Percentiles rank a stretch among this genome's conserved stretches.
phyloP scores from a whole-genome alignment of 106 monocot genomes.

The Platanthera zijinensis region DNA sequence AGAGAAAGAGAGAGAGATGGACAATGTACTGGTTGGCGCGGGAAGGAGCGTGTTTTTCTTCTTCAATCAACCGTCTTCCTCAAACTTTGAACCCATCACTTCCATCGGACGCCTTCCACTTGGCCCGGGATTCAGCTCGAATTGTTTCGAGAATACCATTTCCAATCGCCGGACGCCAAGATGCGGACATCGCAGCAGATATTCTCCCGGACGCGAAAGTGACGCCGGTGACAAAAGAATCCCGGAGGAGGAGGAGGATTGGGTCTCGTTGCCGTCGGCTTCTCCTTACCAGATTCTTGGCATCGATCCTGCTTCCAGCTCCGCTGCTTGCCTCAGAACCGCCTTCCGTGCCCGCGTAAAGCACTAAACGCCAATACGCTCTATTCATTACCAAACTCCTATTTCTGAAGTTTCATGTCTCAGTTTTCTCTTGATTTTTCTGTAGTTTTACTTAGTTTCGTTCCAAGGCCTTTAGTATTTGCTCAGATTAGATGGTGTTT shows the following conservation, averaged over 20 bases:
- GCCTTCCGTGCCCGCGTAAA: conserved; percentile 76
- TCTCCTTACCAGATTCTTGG: conserved; percentile 78
- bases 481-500: background rate
- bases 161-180: background rate
- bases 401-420: background rate
- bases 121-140: background rate
- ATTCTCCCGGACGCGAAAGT: background rate
- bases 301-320: conserved; percentile 49
- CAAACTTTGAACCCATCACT: background rate
- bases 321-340: conserved; percentile 50
- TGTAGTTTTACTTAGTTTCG: background rate
- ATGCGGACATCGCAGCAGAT: background rate
- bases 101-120: background rate
- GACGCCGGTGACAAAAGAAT: background rate
- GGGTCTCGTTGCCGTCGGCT: conserved; percentile 26
- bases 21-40: background rate
- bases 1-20: background rate
- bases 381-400: background rate
- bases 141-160: background rate
- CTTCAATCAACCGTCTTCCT: background rate
- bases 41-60: background rate
- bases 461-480: background rate
- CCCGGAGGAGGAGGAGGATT: conserved; percentile 9
- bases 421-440: background rate
- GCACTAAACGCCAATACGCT: conserved; percentile 12